A percentile compares a stretch with the other conserved stretches of the same genome.
phyloP scores from a whole-genome alignment of 129 eudicot genomes.

The Lactuca sativa region DNA sequence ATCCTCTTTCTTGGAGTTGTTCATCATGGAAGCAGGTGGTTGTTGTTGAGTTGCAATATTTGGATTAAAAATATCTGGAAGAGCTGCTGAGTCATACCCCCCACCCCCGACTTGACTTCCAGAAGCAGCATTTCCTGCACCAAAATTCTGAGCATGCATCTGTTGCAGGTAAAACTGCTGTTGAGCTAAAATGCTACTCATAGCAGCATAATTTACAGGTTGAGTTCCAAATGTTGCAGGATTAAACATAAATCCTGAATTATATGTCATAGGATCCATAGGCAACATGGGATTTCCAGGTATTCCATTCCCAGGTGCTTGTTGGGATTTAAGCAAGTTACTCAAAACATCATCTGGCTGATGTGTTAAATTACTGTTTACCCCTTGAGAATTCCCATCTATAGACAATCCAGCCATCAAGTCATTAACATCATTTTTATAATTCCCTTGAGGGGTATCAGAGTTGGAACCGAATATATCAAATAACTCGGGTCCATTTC shows the following conservation, averaged over 20 bases:
- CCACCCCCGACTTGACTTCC: slow-evolving; percentile 54
- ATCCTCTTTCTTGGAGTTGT: slow-evolving; percentile 75
- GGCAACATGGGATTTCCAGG: slow-evolving; percentile 56
- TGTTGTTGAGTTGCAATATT: slow-evolving; percentile 51
- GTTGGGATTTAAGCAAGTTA: slow-evolving; percentile 43
- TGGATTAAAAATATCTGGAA: slow-evolving; percentile 90
- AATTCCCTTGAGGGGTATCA: slow-evolving; percentile 35
- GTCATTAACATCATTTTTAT: slow-evolving; percentile 46
- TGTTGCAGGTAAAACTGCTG: slow-evolving; percentile 83
- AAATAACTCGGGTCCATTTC: slow-evolving; percentile 51
- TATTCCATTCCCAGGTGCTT: slow-evolving; percentile 38
- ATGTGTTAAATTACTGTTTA: slow-evolving; percentile 23
- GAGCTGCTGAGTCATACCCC: slow-evolving; percentile 52
- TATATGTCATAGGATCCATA: slow-evolving; percentile 58
- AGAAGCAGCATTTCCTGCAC: slow-evolving; percentile 38
- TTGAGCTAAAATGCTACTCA: slow-evolving; percentile 76
- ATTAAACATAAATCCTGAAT: slow-evolving; percentile 68
- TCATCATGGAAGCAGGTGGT: slow-evolving; percentile 61
- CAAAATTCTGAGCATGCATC: slow-evolving; percentile 40
- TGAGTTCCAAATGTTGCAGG: slow-evolving; percentile 67
- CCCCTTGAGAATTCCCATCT: slow-evolving; percentile 31
- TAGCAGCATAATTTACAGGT: slow-evolving; percentile 63
- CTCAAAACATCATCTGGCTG: slow-evolving; percentile 47
- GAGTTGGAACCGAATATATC: slow-evolving; percentile 62
- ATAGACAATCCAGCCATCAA: slow-evolving; percentile 74